Base-by-base conservation (phyloP, 2,329 filamentous ascomycete species). In the Orbilia ellipsospora region DNA sequence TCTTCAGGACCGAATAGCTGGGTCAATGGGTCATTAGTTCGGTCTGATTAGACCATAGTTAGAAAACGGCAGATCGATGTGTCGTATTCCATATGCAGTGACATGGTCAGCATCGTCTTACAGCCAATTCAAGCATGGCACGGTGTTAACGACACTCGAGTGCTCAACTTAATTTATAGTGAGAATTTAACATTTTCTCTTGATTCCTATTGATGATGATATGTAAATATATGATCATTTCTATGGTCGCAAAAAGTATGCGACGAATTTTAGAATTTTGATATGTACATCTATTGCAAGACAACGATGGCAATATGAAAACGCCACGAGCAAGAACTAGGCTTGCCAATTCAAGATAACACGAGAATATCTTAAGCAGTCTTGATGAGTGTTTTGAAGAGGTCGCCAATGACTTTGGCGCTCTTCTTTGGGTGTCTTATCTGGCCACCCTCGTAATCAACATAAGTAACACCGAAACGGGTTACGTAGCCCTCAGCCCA, bases 401-500 rank as follows among this genome's bases (percentile, higher is more conserved):
- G 86, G 70, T 88, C 85, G 78, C 88, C 87, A 79, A 96, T 86
- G 80, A 87, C 86, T 82, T 86, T 87, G 18, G 91, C 92, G 82
- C 92, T 95, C 87, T 93, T 92, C 87, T 96, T 96, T 45, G 92
- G 90, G 78, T 90, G 87, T 61, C 92, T 86, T 85, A 90, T 92
- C 85, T 96, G 93, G 23, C 88, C 90, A 78, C 92, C 88, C 79
- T 88, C 84, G 82, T 95, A 96, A 83, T 96, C 92, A 62, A 96
- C 92, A 81, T 87, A 95, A 5, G 90, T 92, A 68, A 93, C 92
- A 26, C 92, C 92, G 80, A 96, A 96, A 48, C 92, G 87, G 51
- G 92, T 95, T 84, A 92, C 90, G 81, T 94, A 96, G 10, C 92
- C 92, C 82, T 96, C 92, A n/a, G 92, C 91, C 92, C 92, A 94